phyloP scores from a whole-genome alignment of 768 basidiomycete genomes.

The Russula olivacea region DNA sequence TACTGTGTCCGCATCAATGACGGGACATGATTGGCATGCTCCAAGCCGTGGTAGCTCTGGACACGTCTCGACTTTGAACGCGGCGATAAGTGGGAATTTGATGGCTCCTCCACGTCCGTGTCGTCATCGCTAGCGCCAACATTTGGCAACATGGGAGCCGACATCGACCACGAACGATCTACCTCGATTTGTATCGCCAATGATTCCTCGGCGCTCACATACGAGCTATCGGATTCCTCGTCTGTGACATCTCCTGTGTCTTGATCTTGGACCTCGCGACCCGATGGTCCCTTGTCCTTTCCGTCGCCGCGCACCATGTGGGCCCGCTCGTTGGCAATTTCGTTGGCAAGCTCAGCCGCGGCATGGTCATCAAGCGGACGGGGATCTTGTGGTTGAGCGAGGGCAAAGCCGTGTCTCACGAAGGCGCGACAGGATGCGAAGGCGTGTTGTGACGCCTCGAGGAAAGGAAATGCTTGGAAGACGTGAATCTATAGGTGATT shows the following conservation, averaged over 20 bases:
- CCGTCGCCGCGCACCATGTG: constrained; percentile 74
- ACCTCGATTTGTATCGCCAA: neutral
- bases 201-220: constrained; percentile 19
- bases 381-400: constrained; percentile 44
- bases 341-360: constrained; percentile 57
- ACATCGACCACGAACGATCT: constrained; percentile 1
- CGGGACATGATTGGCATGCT: neutral
- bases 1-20: neutral
- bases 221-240: constrained; percentile 19
- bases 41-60: constrained; percentile 11
- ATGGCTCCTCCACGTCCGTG: neutral
- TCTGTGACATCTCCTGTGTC: constrained; percentile 15
- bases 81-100: neutral
- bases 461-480: constrained; percentile 84
- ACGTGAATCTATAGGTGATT: constrained; percentile 62
- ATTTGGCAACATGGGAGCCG: neutral
- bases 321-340: constrained; percentile 62
- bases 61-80: neutral
- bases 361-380: constrained; percentile 48
- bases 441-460: constrained; percentile 56
- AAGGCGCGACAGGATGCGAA: constrained; percentile 69
- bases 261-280: neutral
- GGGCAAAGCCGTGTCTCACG: constrained; percentile 53
- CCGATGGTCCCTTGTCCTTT: constrained; percentile 40
- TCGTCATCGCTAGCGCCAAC: constrained; percentile 5